Conservation (phyloP, 2,329 filamentous ascomycete genomes). For the Nemania sp. region DNA sequence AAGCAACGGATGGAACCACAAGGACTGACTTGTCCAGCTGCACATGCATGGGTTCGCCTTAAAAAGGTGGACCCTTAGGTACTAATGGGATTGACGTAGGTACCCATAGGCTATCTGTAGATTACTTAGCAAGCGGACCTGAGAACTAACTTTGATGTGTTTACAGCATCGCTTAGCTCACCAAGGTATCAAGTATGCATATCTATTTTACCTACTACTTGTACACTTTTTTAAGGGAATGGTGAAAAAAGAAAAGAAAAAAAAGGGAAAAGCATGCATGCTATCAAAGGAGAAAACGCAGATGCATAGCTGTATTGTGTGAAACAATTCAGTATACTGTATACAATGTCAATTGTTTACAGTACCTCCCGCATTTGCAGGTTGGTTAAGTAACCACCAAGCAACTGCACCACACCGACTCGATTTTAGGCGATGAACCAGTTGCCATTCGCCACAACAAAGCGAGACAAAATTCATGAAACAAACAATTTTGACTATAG, state of each 20-base stretch:
- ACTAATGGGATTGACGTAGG: background rate
- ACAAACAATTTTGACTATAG: background rate
- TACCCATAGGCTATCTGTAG: background rate
- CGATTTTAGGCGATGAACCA: background rate
- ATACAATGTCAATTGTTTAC: conserved; percentile 3
- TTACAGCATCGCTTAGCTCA: background rate
- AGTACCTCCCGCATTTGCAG: background rate
- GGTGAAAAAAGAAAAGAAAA: too few relatives aligned
- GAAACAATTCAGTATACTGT: background rate
- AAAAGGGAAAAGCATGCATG: too few relatives aligned
- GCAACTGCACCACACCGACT: background rate
- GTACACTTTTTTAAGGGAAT: background rate
- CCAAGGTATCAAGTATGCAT: background rate
- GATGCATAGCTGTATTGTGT: background rate
- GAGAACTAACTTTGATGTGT: background rate
- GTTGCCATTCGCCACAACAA: background rate
- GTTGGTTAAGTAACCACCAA: conserved; percentile 3
- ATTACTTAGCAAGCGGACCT: background rate
- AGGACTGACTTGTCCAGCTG: background rate
- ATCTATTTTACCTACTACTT: background rate
- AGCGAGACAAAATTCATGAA: background rate
- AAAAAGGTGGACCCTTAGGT: conserved; percentile 2
- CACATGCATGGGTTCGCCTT: conserved; percentile 1
- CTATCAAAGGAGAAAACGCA: background rate
- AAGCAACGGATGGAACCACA: conserved; percentile 30